These are phyloP conservation scores for Sporisorium sorghi DNA, from an alignment of 1,284 basidiomycete species.

Conservation along the genomic window DNA sequence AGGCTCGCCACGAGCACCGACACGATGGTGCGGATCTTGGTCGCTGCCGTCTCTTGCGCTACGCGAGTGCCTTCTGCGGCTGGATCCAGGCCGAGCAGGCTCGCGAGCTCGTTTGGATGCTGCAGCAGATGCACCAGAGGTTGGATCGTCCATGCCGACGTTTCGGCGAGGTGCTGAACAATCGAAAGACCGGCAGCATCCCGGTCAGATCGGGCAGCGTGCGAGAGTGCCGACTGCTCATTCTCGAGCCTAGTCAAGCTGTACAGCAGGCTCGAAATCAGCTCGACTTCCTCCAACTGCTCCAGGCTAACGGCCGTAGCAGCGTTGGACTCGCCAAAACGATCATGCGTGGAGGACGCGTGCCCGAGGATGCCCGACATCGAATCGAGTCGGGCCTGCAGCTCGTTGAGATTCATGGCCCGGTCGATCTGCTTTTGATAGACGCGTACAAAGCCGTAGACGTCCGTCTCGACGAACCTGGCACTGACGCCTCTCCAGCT, in stretches of 20 bases:
- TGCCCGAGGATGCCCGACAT: slow-evolving; percentile 75
- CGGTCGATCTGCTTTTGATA: slow-evolving; percentile 83
- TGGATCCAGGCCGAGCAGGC: slow-evolving; percentile 78
- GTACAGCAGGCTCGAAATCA: slow-evolving; percentile 52
- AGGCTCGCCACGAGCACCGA: slow-evolving; percentile 74
- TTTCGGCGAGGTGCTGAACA: slow-evolving; percentile 27
- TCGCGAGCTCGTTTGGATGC: slow-evolving; percentile 86
- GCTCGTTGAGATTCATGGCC: slow-evolving; percentile 79
- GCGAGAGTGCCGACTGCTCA: slow-evolving; percentile 14
- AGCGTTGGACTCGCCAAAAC: background rate
- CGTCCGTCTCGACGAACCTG: slow-evolving; percentile 86
- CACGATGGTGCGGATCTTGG: slow-evolving; percentile 46
- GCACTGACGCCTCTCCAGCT: slow-evolving; percentile 72
- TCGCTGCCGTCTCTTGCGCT: slow-evolving; percentile 72
- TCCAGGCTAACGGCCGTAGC: slow-evolving; percentile 30
- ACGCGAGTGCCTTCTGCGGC: slow-evolving; percentile 74
- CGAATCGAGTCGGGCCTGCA: slow-evolving; percentile 65
- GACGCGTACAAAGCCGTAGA: slow-evolving; percentile 84
- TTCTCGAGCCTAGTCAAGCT: slow-evolving; percentile 44
- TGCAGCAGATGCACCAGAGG: slow-evolving; percentile 88
- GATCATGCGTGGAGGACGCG: slow-evolving; percentile 71
- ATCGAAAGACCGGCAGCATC: slow-evolving; percentile 17
- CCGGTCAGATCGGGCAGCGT: background rate
- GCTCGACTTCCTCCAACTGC: slow-evolving; percentile 53
- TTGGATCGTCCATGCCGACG: slow-evolving; percentile 73